phyloP scores from a whole-genome alignment of 2,329 filamentous ascomycete genomes.

The Penicillium sp. region DNA sequence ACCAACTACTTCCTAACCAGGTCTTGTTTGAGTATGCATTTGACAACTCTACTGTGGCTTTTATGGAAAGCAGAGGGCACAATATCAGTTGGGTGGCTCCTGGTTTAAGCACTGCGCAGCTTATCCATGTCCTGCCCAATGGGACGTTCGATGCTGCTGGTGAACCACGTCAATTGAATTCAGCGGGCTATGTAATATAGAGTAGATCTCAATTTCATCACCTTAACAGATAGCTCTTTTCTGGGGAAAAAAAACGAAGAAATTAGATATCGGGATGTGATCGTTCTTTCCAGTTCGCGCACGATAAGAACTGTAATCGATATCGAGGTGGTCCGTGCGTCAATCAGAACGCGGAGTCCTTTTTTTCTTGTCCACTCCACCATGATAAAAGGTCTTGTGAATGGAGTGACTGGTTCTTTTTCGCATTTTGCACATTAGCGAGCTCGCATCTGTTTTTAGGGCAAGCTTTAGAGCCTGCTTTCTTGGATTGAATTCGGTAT shows the following conservation, averaged over 20 bases:
- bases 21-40: slow-evolving; percentile 69
- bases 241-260: neutral
- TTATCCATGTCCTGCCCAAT: slow-evolving; percentile 59
- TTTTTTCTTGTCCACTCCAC: neutral
- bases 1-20: slow-evolving; percentile 74
- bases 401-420: neutral
- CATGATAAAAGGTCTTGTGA: neutral
- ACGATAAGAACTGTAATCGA: neutral
- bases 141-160: slow-evolving; percentile 75
- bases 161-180: slow-evolving; percentile 72
- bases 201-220: neutral
- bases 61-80: slow-evolving; percentile 65
- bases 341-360: neutral
- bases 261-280: too few species aligned
- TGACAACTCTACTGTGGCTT: slow-evolving; percentile 62
- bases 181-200: slow-evolving; percentile 61
- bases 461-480: neutral
- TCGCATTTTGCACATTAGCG: neutral
- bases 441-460: neutral
- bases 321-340: neutral
- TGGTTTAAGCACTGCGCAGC: slow-evolving; percentile 69
- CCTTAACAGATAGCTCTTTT: neutral
- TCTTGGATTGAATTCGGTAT: neutral
- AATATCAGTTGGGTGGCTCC: slow-evolving; percentile 68
- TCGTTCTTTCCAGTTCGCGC: neutral